These are phyloP conservation scores for Ilyonectria mors-panacis DNA, from an alignment of 2,329 filamentous ascomycete species.

Conservation along the genomic window DNA sequence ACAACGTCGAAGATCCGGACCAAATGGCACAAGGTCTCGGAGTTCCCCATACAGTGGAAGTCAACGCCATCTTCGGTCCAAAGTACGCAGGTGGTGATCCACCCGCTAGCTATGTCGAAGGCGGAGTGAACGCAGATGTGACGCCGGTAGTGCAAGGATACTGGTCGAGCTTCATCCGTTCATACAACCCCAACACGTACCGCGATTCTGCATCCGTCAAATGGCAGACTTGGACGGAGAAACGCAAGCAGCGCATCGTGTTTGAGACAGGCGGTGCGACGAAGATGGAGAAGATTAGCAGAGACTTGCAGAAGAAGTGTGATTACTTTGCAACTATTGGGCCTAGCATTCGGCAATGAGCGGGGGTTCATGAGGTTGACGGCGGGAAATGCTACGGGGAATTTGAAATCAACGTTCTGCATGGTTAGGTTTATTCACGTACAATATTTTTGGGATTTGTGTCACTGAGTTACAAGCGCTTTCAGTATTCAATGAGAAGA, in stretches of 20 bases:
- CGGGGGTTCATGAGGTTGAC: background rate
- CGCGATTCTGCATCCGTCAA: constrained; percentile 50
- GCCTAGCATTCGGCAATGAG: constrained; percentile 34
- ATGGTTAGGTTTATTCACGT: background rate
- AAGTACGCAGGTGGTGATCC: constrained; percentile 63
- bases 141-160: constrained; percentile 77
- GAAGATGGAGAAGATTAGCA: constrained; percentile 56
- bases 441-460: background rate
- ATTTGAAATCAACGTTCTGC: background rate
- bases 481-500: too few relatives aligned
- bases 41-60: constrained; percentile 77
- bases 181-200: constrained; percentile 73
- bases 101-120: constrained; percentile 69
- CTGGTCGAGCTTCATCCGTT: constrained; percentile 81
- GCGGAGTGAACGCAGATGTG: constrained; percentile 68
- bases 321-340: constrained; percentile 39
- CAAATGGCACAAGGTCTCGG: constrained; percentile 70
- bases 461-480: too few relatives aligned
- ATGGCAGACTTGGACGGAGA: constrained; percentile 59
- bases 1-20: constrained; percentile 74
- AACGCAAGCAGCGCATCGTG: constrained; percentile 52
- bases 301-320: constrained; percentile 47
- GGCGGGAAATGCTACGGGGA: background rate
- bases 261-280: constrained; percentile 58
- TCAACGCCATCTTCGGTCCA: constrained; percentile 77